A percentile compares a stretch with the other conserved stretches of the same genome.
phyloP scores from a whole-genome alignment of 371 early-diverging fungal genomes.

The Circinella minor region DNA sequence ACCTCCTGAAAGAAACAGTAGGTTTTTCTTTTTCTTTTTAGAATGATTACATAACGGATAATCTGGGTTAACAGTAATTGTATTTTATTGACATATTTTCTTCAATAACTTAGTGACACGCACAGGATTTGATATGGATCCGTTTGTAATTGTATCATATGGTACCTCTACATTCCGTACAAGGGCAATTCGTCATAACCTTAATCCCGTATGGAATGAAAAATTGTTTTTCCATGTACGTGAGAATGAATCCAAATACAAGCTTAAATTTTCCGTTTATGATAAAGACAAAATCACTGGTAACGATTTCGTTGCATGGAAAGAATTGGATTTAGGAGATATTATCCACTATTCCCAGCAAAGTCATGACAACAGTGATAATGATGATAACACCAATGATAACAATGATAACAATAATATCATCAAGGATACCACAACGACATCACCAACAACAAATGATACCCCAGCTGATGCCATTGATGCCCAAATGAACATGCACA shows the following conservation, averaged over 20 bases:
- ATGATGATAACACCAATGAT: not conserved
- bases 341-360: slow-evolving; percentile 29
- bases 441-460: slow-evolving; percentile 8
- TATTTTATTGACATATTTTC: not conserved
- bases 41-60: too few species aligned
- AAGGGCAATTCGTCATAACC: slow-evolving; percentile 63
- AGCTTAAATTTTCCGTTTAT: slow-evolving; percentile 72
- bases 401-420: too few species aligned
- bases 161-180: slow-evolving; percentile 75
- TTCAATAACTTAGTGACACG: slow-evolving; percentile 44
- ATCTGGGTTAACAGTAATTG: not conserved
- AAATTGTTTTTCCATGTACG: slow-evolving; percentile 69
- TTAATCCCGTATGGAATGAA: slow-evolving; percentile 76
- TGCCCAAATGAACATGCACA: slow-evolving; percentile 48
- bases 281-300: slow-evolving; percentile 80
- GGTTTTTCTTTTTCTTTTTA: not conserved
- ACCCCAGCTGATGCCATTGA: slow-evolving; percentile 40
- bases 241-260: slow-evolving; percentile 59
- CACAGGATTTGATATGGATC: slow-evolving; percentile 82
- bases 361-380: slow-evolving; percentile 2
- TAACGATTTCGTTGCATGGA: slow-evolving; percentile 73
- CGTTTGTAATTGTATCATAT: slow-evolving; percentile 81
- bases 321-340: slow-evolving; percentile 50
- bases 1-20: slow-evolving; percentile 61
- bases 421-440: not conserved